phyloP scores from a whole-genome alignment of 1,284 basidiomycete species.

The Austroboletus niveus region DNA sequence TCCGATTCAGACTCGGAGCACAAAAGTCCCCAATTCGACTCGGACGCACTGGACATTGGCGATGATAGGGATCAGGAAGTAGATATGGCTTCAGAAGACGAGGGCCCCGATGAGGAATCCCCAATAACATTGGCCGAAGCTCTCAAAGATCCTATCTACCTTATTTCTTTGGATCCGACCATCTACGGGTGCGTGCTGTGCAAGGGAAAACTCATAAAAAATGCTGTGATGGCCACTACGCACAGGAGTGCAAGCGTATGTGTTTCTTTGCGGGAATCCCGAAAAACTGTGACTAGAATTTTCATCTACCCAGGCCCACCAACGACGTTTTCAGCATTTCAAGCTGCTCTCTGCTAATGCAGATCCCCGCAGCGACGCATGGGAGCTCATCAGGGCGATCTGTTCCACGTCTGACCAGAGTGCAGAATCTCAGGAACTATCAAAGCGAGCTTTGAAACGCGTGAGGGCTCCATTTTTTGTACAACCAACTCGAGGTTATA shows the following conservation, averaged over 20 bases:
- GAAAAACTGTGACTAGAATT: slow-evolving; percentile 10
- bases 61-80: slow-evolving; percentile 31
- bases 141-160: slow-evolving; percentile 62
- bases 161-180: slow-evolving; percentile 51
- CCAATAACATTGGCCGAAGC: slow-evolving; percentile 60
- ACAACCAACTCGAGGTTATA: not conserved
- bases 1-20: slow-evolving; percentile 43
- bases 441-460: slow-evolving; percentile 59
- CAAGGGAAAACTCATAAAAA: slow-evolving; percentile 73
- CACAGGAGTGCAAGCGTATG: slow-evolving; percentile 64
- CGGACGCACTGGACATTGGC: slow-evolving; percentile 23
- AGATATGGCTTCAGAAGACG: slow-evolving; percentile 26
- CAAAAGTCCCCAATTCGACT: slow-evolving; percentile 26
- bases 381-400: slow-evolving; percentile 42
- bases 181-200: slow-evolving; percentile 67
- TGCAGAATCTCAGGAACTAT: slow-evolving; percentile 24
- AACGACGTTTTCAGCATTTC: slow-evolving; percentile 56
- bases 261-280: not conserved
- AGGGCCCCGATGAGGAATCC: slow-evolving; percentile 34
- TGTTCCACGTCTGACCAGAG: slow-evolving; percentile 15
- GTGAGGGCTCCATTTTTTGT: slow-evolving; percentile 31
- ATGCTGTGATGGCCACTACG: slow-evolving; percentile 53
- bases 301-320: slow-evolving; percentile 50
- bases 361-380: slow-evolving; percentile 45
- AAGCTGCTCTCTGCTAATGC: slow-evolving; percentile 36